Percentiles rank a stretch among this genome's conserved stretches.
phyloP scores from a whole-genome alignment of 2,329 filamentous ascomycete species.

The Magnaporthiopsis incrustans region DNA sequence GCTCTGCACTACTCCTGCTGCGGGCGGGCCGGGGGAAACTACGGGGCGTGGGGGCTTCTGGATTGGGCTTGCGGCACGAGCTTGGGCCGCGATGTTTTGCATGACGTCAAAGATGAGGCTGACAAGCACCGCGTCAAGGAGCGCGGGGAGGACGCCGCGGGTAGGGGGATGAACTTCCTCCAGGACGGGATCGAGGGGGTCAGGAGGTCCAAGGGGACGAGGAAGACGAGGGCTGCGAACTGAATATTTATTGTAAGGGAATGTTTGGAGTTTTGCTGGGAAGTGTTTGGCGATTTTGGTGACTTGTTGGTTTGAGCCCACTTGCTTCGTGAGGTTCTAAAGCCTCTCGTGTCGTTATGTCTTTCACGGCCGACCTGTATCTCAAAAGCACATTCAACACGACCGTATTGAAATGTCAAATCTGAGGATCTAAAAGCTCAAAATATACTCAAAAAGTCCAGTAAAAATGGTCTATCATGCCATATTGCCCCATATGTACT shows the following conservation, averaged over 20 bases:
- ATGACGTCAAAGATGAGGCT: slow-evolving; percentile 47
- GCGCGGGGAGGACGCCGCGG: slow-evolving; percentile 25
- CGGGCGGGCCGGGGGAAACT: slow-evolving; percentile 43
- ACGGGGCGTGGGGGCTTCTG: slow-evolving; percentile 51
- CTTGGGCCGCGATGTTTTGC: slow-evolving; percentile 42
- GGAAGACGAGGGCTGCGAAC: slow-evolving; percentile 13
- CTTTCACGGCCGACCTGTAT: no score
- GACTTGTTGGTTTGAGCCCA: no score
- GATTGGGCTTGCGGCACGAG: slow-evolving; percentile 55
- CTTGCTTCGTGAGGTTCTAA: no score
- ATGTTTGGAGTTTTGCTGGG: background rate
- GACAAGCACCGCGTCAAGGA: slow-evolving; percentile 47
- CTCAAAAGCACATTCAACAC: no score
- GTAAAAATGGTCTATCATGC: background rate
- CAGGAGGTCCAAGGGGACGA: slow-evolving; percentile 20
- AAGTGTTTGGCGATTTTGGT: no score
- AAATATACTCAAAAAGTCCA: no score
- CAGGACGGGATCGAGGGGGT: slow-evolving; percentile 25
- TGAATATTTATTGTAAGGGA: background rate
- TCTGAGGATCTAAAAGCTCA: no score
- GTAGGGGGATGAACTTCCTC: slow-evolving; percentile 23
- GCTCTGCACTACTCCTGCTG: slow-evolving; percentile 26
- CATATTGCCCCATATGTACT: background rate
- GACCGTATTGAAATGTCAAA: no score
- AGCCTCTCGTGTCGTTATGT: no score